These are phyloP conservation scores for Trifolium subterraneum DNA, from an alignment of 306 rosid species.

Conservation along the genomic window DNA sequence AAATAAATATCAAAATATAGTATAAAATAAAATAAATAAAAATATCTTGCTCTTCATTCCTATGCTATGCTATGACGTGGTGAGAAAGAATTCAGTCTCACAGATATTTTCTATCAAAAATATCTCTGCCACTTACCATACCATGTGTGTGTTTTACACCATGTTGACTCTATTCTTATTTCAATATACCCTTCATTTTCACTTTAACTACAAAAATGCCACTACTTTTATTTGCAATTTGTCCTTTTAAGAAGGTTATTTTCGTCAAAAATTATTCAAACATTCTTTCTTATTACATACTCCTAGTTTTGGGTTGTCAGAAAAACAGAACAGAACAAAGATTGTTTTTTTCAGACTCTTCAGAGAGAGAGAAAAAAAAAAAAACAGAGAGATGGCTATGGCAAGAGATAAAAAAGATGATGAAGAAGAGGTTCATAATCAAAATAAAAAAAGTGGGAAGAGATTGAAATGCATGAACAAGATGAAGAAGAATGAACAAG, in stretches of 20 bases:
- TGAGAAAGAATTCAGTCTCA: slow-evolving; percentile 21
- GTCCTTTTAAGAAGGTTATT: neutral
- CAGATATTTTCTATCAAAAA: slow-evolving; percentile 31
- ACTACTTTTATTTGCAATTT: neutral
- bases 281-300: slow-evolving; percentile 26
- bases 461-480: slow-evolving; percentile 62
- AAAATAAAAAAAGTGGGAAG: slow-evolving; percentile 56
- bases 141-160: neutral
- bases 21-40: neutral
- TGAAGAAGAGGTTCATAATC: slow-evolving; percentile 47
- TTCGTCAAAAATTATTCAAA: neutral
- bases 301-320: slow-evolving; percentile 1
- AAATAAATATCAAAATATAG: neutral
- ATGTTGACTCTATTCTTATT: neutral
- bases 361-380: slow-evolving; percentile 9
- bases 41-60: neutral
- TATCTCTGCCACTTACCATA: slow-evolving; percentile 5
- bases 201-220: neutral
- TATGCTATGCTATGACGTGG: slow-evolving; percentile 22
- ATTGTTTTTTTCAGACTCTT: neutral
- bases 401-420: slow-evolving; percentile 58
- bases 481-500: slow-evolving; percentile 41
- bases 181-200: neutral
- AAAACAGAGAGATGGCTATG: slow-evolving; percentile 66
- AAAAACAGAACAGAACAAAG: slow-evolving; percentile 10